Conservation (phyloP, 164 flowering plant genomes). For the Aristolochia californica region DNA sequence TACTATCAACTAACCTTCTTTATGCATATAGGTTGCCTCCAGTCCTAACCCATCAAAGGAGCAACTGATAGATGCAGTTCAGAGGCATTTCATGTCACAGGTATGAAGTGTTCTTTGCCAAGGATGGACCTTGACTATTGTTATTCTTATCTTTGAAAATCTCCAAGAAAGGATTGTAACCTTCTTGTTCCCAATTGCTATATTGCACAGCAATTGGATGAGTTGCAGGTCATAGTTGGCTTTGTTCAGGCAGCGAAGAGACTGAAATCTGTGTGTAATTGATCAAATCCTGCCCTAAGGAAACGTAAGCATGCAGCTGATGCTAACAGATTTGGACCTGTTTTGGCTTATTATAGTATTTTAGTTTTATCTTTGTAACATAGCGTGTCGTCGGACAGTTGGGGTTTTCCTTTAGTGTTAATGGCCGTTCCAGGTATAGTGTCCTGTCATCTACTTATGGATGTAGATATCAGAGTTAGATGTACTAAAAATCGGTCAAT, state of each 20-base stretch:
- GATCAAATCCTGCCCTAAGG: conserved; percentile 9
- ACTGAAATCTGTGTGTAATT: conserved; percentile 68
- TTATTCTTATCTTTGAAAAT: no score
- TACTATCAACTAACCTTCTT: background rate
- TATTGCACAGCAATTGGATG: conserved; percentile 79
- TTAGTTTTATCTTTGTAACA: background rate
- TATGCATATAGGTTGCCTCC: conserved; percentile 43
- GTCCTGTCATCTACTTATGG: no score
- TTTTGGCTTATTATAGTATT: background rate
- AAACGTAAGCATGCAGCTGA: background rate
- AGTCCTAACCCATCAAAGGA: conserved; percentile 83
- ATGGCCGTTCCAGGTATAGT: background rate
- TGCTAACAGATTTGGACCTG: conserved; percentile 6
- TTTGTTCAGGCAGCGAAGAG: conserved; percentile 84
- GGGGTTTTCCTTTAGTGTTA: background rate
- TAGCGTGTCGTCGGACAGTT: background rate
- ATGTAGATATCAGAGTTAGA: background rate
- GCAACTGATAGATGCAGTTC: conserved; percentile 77
- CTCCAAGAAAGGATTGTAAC: background rate
- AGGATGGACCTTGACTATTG: no score
- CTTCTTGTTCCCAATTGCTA: conserved; percentile 13
- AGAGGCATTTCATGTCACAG: conserved; percentile 93
- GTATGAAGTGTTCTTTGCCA: conserved; percentile 20
- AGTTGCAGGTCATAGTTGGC: conserved; percentile 85
- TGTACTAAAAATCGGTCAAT: background rate